Evolutionary conservation across 106 monocot genomes (phyloP).

Genomic region (Alisma plantagoaquatica): DNA sequence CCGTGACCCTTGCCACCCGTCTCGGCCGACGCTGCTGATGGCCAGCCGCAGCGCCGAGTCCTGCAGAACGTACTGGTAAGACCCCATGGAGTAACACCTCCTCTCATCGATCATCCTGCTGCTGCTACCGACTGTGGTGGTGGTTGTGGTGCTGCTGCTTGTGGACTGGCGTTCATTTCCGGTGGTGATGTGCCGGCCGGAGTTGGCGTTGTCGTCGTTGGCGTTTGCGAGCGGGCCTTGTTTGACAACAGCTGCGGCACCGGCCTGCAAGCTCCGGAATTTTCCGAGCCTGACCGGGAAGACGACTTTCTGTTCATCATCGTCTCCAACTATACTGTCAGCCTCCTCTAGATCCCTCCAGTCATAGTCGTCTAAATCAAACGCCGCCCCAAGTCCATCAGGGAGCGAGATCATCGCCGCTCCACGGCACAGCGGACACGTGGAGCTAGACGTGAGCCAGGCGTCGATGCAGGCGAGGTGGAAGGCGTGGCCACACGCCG

Average conservation of each 20-base stretch:
- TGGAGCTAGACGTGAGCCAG: conserved; percentile 80
- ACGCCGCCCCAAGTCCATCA: conserved; percentile 6
- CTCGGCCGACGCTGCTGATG: conserved; percentile 2
- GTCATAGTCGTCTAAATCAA: too few species aligned
- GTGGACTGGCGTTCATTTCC: too few species aligned
- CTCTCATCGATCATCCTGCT: conserved; percentile 77
- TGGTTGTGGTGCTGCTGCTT: too few species aligned
- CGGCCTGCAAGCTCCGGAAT: conserved; percentile 28
- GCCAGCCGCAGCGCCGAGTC: conserved; percentile 50
- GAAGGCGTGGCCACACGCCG: conserved; percentile 77
- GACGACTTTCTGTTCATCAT: conserved; percentile 34
- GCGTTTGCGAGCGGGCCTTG: too few species aligned
- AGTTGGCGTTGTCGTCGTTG: too few species aligned
- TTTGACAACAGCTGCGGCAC: conserved; percentile 11
- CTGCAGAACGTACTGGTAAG: conserved; percentile 66
- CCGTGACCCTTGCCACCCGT: too few species aligned
- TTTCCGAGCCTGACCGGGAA: conserved; percentile 73
- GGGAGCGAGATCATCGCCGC: conserved; percentile 8
- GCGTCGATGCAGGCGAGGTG: conserved; percentile 81
- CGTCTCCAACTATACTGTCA: conserved; percentile 21
- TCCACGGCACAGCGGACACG: conserved; percentile 74
- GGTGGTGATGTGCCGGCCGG: too few species aligned
- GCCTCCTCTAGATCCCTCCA: conserved; percentile 19
- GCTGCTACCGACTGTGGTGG: not conserved
- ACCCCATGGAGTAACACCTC: conserved; percentile 84